phyloP scores from a whole-genome alignment of 73 alveolate species.

The Durusdinium trenchii region DNA sequence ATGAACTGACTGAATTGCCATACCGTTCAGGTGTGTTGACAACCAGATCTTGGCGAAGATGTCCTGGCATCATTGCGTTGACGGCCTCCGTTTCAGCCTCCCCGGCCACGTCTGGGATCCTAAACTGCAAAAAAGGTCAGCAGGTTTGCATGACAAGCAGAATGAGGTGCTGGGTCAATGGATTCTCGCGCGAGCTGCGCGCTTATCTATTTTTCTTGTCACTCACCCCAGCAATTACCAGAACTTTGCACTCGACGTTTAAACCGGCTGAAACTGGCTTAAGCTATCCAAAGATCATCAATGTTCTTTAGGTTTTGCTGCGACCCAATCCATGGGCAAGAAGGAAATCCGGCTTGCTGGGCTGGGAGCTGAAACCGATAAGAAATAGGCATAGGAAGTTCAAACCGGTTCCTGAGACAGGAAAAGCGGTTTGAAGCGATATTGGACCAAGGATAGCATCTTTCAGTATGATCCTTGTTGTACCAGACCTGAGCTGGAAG shows the following conservation, averaged over 20 bases:
- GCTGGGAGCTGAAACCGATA: neutral
- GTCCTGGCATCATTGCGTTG: neutral
- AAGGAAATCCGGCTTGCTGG: conserved; percentile 91
- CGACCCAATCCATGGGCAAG: conserved; percentile 57
- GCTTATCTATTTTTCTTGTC: too few species aligned
- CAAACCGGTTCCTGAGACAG: neutral
- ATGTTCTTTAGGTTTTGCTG: conserved; percentile 76
- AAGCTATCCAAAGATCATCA: too few species aligned
- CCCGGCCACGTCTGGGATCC: conserved; percentile 50
- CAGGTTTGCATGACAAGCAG: neutral
- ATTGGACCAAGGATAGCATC: conserved; percentile 46
- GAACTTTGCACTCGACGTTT: too few species aligned
- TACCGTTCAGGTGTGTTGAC: neutral
- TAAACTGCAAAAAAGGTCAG: neutral
- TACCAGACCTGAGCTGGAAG: conserved; percentile 61
- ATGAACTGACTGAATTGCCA: neutral
- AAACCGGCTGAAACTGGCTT: too few species aligned
- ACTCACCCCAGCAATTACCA: too few species aligned
- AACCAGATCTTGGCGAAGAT: neutral
- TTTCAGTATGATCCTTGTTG: conserved; percentile 91
- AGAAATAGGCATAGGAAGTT: neutral
- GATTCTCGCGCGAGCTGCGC: conserved; percentile 76
- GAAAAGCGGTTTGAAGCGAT: neutral
- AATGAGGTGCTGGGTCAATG: conserved; percentile 83
- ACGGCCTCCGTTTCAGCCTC: conserved; percentile 63